phyloP scores from a whole-genome alignment of 1,284 basidiomycete species.

The Ustilago sp. region DNA sequence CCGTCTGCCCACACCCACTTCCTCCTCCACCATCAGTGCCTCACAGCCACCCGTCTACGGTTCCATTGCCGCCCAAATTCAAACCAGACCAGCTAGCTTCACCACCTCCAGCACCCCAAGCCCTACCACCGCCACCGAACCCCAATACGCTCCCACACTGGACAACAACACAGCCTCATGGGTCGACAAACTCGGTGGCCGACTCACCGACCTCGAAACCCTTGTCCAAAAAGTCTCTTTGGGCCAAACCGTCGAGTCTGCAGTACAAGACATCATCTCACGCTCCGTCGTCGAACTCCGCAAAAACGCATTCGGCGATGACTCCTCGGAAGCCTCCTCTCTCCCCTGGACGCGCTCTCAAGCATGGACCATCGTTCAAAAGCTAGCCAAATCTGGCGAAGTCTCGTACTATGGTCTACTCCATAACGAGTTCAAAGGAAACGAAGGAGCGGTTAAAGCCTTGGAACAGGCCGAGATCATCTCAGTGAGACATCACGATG shows the following conservation, averaged over 20 bases:
- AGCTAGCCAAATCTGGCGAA: slow-evolving; percentile 79
- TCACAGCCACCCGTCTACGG: slow-evolving; percentile 13
- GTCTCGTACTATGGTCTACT: slow-evolving; percentile 85
- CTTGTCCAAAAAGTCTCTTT: slow-evolving; percentile 61
- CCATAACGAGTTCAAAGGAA: slow-evolving; percentile 88
- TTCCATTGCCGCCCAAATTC: background rate
- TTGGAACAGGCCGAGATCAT: slow-evolving; percentile 93
- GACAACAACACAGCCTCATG: slow-evolving; percentile 54
- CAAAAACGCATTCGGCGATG: slow-evolving; percentile 93
- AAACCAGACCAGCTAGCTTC: slow-evolving; percentile 1
- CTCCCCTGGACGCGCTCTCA: slow-evolving; percentile 88
- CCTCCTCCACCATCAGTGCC: background rate
- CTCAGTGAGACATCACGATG: slow-evolving; percentile 80
- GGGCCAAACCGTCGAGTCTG: slow-evolving; percentile 56
- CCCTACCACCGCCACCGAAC: background rate
- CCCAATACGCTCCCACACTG: slow-evolving; percentile 24
- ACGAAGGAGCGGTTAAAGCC: slow-evolving; percentile 81
- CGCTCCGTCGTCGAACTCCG: slow-evolving; percentile 84
- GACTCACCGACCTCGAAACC: slow-evolving; percentile 64
- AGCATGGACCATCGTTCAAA: slow-evolving; percentile 85
- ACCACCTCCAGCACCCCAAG: slow-evolving; percentile 10
- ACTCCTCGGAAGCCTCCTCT: slow-evolving; percentile 82
- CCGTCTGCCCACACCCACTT: slow-evolving; percentile 26
- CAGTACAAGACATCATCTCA: slow-evolving; percentile 72
- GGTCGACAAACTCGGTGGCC: slow-evolving; percentile 65